Conservation (phyloP, 441 rosid genomes). For the Gossypium davidsonii region DNA sequence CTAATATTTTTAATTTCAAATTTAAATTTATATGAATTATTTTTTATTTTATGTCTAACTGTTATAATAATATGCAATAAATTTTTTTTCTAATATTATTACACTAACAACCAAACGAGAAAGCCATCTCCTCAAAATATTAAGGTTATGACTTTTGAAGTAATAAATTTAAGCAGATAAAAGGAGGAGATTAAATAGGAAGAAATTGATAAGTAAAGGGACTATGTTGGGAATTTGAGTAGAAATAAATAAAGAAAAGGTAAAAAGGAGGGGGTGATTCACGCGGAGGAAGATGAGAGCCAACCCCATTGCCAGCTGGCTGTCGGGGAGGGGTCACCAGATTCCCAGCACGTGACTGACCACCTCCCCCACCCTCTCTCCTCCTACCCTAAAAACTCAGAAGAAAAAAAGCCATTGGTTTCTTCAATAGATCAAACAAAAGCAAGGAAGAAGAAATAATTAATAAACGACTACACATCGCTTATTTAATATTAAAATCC, state of each 20-base stretch:
- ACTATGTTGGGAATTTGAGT: too few relatives aligned
- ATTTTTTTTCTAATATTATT: too few relatives aligned
- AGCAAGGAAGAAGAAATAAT: background rate
- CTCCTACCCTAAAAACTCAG: background rate
- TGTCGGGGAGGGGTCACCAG: constrained; percentile 50
- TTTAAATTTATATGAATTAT: too few relatives aligned
- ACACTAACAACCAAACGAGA: too few relatives aligned
- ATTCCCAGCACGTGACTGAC: constrained; percentile 60
- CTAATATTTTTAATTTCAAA: too few relatives aligned
- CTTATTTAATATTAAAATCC: background rate
- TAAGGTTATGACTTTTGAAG: too few relatives aligned
- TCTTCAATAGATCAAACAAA: constrained; percentile 15
- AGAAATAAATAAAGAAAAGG: background rate
- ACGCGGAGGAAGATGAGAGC: constrained; percentile 45
- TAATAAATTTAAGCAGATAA: background rate
- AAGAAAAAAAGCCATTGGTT: constrained; percentile 19
- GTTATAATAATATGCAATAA: too few relatives aligned
- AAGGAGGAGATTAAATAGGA: background rate
- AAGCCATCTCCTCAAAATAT: too few relatives aligned
- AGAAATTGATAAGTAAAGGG: too few relatives aligned
- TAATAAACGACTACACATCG: background rate
- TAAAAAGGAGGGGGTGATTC: constrained; percentile 23
- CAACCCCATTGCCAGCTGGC: constrained; percentile 53
- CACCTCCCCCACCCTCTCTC: constrained; percentile 16
- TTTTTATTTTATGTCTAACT: too few relatives aligned